A percentile compares a stretch with the other conserved stretches of the same genome.
phyloP scores from a whole-genome alignment of 139 green algal species.

The Coccomyxa sp. region DNA sequence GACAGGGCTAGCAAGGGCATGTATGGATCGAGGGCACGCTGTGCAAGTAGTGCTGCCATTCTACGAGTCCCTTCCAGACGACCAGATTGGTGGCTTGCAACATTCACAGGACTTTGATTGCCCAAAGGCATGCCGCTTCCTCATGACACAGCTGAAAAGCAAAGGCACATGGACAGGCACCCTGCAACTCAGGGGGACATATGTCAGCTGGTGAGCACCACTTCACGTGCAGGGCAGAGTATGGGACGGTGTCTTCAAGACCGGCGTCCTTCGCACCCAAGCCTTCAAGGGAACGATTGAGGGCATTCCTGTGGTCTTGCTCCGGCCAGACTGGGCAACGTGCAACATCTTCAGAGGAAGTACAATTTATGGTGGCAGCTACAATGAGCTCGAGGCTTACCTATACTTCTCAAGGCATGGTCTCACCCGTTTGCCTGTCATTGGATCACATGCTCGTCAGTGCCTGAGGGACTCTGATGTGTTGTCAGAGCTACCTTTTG shows the following conservation, averaged over 20 bases:
- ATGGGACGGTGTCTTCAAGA: slow-evolving; percentile 65
- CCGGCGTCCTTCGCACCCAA: slow-evolving; percentile 45
- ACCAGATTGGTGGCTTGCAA: slow-evolving; percentile 56
- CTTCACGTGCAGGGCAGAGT: slow-evolving; percentile 37
- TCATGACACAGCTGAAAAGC: background rate
- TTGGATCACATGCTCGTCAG: background rate
- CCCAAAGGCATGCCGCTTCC: slow-evolving; percentile 47
- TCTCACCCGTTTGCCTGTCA: background rate
- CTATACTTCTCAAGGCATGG: slow-evolving; percentile 93
- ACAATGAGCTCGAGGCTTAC: slow-evolving; percentile 95
- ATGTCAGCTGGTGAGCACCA: background rate
- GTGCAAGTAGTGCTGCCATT: slow-evolving; percentile 81
- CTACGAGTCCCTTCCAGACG: slow-evolving; percentile 80
- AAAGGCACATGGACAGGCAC: background rate
- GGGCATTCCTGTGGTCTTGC: slow-evolving; percentile 51
- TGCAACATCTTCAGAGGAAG: slow-evolving; percentile 75
- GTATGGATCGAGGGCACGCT: slow-evolving; percentile 58
- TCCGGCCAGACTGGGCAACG: slow-evolving; percentile 60
- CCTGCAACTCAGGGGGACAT: background rate
- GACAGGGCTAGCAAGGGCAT: slow-evolving; percentile 68
- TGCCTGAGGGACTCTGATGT: background rate
- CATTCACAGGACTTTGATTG: slow-evolving; percentile 74
- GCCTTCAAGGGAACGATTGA: slow-evolving; percentile 44
- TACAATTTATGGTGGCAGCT: slow-evolving; percentile 87
- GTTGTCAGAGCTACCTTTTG: too few species aligned